Evolutionary conservation across 164 flowering plant genomes (phyloP).

Genomic region (Tetracentron sinense): DNA sequence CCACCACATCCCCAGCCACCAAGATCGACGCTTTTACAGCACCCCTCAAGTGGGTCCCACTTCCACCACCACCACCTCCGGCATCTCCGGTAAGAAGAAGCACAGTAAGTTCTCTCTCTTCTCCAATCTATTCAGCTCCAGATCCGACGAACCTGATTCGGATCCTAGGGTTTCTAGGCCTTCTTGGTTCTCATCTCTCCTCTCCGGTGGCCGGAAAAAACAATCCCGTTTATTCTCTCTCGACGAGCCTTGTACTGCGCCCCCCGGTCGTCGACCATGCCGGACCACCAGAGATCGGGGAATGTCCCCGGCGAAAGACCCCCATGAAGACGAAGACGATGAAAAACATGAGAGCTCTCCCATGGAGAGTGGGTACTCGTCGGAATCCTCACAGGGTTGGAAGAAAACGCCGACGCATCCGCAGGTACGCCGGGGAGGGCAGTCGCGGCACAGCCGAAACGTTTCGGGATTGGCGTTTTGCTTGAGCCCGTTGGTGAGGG

Average conservation of each 20-base stretch:
- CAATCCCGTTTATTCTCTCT: conserved; percentile 18
- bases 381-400: conserved; percentile 43
- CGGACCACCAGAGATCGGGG: conserved; percentile 47
- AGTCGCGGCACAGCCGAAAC: conserved; percentile 26
- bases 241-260: neutral
- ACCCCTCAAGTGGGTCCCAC: conserved; percentile 74
- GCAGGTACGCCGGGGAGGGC: conserved; percentile 15
- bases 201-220: conserved; percentile 21
- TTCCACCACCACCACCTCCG: neutral
- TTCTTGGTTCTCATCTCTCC: conserved; percentile 25
- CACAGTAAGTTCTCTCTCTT: conserved; percentile 16
- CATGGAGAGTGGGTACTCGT: conserved; percentile 37
- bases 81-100: conserved; percentile 5
- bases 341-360: conserved; percentile 26
- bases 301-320: conserved; percentile 62
- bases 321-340: conserved; percentile 23
- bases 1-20: conserved; percentile 10
- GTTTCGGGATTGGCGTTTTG: conserved; percentile 64
- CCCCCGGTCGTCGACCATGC: conserved; percentile 13
- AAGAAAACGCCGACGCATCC: conserved; percentile 37
- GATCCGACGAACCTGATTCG: conserved; percentile 16
- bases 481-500: conserved; percentile 81
- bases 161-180: conserved; percentile 19
- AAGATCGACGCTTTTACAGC: conserved; percentile 45
- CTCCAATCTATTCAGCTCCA: conserved; percentile 14